A percentile compares a stretch with the other conserved stretches of the same genome.
phyloP scores from a whole-genome alignment of 2,329 filamentous ascomycete species.

The Zymoseptoria crescenta region DNA sequence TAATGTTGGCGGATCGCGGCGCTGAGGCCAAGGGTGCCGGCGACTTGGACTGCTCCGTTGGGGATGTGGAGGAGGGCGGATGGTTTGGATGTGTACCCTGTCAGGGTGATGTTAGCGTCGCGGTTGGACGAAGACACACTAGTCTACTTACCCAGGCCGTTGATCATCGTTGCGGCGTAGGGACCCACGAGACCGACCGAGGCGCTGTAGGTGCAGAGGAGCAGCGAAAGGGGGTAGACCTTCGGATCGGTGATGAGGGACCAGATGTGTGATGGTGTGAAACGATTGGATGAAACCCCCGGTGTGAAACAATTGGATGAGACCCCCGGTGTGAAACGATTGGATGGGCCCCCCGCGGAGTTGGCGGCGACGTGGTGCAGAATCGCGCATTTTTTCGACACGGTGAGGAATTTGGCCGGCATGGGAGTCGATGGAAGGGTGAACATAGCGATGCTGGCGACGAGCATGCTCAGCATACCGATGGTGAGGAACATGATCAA shows the following conservation, averaged over 20 bases:
- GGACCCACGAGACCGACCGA: slow-evolving; percentile 48
- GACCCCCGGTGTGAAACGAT: slow-evolving; percentile 40
- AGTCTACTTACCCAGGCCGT: neutral
- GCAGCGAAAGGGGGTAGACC: slow-evolving; percentile 28
- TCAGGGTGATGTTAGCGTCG: neutral
- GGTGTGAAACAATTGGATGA: slow-evolving; percentile 40
- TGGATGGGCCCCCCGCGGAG: slow-evolving; percentile 37
- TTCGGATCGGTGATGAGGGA: slow-evolving; percentile 58
- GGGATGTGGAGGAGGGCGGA: slow-evolving; percentile 44
- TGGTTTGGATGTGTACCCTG: slow-evolving; percentile 27
- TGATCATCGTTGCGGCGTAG: slow-evolving; percentile 45
- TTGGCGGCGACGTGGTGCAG: slow-evolving; percentile 37
- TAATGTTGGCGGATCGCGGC: neutral
- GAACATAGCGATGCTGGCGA: slow-evolving; percentile 26
- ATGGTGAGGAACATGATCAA: slow-evolving; percentile 38
- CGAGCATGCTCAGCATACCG: slow-evolving; percentile 35
- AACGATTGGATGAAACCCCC: slow-evolving; percentile 38
- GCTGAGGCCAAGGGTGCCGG: slow-evolving; percentile 17
- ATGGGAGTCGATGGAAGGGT: slow-evolving; percentile 53
- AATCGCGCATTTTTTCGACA: slow-evolving; percentile 44
- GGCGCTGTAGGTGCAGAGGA: slow-evolving; percentile 36
- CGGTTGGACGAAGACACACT: neutral
- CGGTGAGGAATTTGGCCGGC: slow-evolving; percentile 58
- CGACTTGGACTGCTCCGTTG: slow-evolving; percentile 47
- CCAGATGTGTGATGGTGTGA: slow-evolving; percentile 45